phyloP scores from a whole-genome alignment of 2,329 filamentous ascomycete genomes.

The Cordyceps sp. region DNA sequence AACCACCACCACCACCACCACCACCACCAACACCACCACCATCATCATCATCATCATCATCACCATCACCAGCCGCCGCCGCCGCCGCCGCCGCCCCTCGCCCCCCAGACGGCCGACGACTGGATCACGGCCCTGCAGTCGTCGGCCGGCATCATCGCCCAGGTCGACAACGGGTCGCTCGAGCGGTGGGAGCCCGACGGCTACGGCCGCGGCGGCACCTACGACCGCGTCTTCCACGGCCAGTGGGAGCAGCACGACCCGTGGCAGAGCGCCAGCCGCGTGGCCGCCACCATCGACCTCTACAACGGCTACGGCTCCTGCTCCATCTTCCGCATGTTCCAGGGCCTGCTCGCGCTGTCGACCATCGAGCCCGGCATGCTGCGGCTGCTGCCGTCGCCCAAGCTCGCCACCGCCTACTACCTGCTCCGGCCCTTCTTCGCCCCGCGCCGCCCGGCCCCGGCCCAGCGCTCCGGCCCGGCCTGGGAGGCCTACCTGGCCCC shows the following conservation, averaged over 20 bases:
- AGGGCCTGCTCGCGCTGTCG: conserved; percentile 37
- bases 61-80: conserved; percentile 1
- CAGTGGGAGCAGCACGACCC: conserved; percentile 39
- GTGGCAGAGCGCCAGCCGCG: conserved; percentile 35
- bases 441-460: conserved; percentile 24
- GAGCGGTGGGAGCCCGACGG: conserved; percentile 57
- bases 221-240: conserved; percentile 35
- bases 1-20: conserved; percentile 1
- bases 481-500: conserved; percentile 36
- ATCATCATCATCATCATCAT: conserved; percentile 1
- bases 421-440: conserved; percentile 45
- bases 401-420: conserved; percentile 60
- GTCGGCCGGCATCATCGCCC: conserved; percentile 38
- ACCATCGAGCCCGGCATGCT: conserved; percentile 49
- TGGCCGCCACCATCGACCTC: conserved; percentile 34
- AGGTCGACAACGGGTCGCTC: conserved; percentile 54
- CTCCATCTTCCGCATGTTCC: conserved; percentile 42
- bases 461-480: conserved; percentile 18
- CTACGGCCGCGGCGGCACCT: conserved; percentile 42
- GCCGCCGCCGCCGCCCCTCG: conserved; percentile 1
- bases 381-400: conserved; percentile 57
- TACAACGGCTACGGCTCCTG: conserved; percentile 42
- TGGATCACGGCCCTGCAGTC: conserved; percentile 23
- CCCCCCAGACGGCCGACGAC: conserved; percentile 17
- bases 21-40: too few relatives aligned